Conservation (phyloP, 495 filamentous ascomycete species). For the Podospora conica region DNA sequence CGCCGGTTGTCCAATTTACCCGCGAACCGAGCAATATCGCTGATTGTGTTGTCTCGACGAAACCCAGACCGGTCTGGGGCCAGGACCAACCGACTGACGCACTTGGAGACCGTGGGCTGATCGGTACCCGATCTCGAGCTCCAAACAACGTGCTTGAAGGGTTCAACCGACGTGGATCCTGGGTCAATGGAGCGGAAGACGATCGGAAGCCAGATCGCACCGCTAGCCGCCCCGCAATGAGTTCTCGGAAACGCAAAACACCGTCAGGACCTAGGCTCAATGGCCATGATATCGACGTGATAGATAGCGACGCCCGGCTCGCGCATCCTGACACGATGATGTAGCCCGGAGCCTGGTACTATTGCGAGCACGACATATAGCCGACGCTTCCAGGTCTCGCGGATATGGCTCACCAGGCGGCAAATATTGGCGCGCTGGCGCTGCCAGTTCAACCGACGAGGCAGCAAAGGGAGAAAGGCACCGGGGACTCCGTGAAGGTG, state of each 20-base stretch:
- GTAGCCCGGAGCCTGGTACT: conserved; percentile 9
- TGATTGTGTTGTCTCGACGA: conserved; percentile 7
- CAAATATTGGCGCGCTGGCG: not conserved
- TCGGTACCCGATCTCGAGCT: conserved; percentile 1
- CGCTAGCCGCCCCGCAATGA: conserved; percentile 1
- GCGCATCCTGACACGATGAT: not conserved
- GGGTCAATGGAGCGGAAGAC: not conserved
- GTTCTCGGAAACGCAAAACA: conserved; percentile 2
- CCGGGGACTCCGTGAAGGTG: not conserved
- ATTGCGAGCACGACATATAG: conserved; percentile 14
- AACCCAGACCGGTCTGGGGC: conserved; percentile 1
- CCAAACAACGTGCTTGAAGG: conserved; percentile 1
- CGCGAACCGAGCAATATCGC: conserved; percentile 16
- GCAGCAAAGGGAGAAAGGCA: not conserved
- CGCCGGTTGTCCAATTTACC: conserved; percentile 25
- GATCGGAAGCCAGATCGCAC: conserved; percentile 15
- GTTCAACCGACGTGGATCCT: not conserved
- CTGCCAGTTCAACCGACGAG: not conserved
- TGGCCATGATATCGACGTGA: not conserved
- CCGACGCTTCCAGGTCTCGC: not conserved
- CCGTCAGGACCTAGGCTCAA: conserved; percentile 4
- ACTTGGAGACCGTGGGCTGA: not conserved
- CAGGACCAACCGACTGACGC: not conserved
- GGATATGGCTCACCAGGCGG: not conserved
- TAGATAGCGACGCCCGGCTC: conserved; percentile 7